These are phyloP conservation scores for Pyricularia sp. DNA, from an alignment of 2,329 filamentous ascomycete species.

Conservation along the genomic window DNA sequence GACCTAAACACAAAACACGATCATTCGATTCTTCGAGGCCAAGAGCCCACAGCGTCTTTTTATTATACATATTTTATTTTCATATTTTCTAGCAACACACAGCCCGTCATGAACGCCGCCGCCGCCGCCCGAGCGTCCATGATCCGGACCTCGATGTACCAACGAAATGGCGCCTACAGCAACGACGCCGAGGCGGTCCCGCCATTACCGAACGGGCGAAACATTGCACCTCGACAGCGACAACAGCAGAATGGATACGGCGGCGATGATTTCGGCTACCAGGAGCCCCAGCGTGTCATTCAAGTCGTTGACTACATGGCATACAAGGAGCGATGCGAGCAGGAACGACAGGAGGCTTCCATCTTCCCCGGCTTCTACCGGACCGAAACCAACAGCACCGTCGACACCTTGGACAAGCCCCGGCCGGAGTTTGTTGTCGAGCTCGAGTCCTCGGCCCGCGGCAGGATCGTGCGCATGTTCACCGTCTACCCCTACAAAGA, in stretches of 20 bases:
- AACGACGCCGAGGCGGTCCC: neutral
- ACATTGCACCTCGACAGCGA: no score
- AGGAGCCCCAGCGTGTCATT: neutral
- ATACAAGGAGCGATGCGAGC: neutral
- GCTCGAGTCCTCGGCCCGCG: neutral
- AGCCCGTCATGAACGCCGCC: constrained; percentile 3
- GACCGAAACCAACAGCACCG: neutral
- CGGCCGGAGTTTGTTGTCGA: neutral
- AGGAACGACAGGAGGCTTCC: neutral
- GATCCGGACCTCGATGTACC: constrained; percentile 1
- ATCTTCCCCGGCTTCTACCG: neutral
- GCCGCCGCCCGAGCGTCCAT: constrained; percentile 3
- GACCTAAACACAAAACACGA: no score
- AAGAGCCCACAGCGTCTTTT: no score
- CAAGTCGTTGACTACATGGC: constrained; percentile 1
- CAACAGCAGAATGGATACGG: no score
- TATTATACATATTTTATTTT: no score
- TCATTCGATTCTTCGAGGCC: no score
- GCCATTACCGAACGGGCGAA: no score
- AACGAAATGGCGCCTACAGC: neutral
- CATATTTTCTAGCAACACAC: neutral
- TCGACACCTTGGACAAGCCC: constrained; percentile 4
- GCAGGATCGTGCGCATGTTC: constrained; percentile 9
- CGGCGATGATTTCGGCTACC: no score
- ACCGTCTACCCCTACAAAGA: constrained; percentile 10